phyloP scores from a whole-genome alignment of 495 filamentous ascomycete genomes.

The Penicillium canescens region DNA sequence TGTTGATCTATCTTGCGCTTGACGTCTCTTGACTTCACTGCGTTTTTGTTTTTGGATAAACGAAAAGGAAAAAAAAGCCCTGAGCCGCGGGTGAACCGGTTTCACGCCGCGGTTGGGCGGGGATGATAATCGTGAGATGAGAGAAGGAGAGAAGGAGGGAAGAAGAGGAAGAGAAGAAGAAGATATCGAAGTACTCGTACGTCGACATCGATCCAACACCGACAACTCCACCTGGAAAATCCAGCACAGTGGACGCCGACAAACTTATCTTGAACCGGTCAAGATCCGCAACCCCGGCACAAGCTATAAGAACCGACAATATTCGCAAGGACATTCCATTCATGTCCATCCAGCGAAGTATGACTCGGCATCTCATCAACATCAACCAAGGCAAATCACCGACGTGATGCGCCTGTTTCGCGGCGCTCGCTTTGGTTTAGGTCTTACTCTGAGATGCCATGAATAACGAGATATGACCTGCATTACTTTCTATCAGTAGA shows the following conservation, averaged over 20 bases:
- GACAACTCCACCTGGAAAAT: slow-evolving; percentile 18
- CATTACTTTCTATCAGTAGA: not conserved
- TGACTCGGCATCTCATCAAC: slow-evolving; percentile 7
- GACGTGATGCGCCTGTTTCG: slow-evolving; percentile 7
- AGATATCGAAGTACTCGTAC: not conserved
- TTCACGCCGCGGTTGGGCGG: slow-evolving; percentile 22
- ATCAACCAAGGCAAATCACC: slow-evolving; percentile 13
- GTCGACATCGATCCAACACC: slow-evolving; percentile 9
- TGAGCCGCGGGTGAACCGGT: slow-evolving; percentile 23
- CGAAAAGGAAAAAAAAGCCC: slow-evolving; percentile 27
- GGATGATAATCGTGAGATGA: slow-evolving; percentile 18
- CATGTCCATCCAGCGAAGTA: not conserved
- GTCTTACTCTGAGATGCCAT: slow-evolving; percentile 20
- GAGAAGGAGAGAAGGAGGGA: slow-evolving; percentile 6
- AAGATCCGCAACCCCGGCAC: not conserved
- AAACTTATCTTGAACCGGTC: slow-evolving; percentile 24
- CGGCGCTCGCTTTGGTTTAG: slow-evolving; percentile 9
- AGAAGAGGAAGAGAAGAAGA: slow-evolving; percentile 12
- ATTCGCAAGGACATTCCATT: not conserved
- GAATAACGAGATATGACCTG: slow-evolving; percentile 24
- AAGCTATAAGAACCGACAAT: slow-evolving; percentile 18
- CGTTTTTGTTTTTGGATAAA: slow-evolving; percentile 16
- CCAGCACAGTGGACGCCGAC: slow-evolving; percentile 16
- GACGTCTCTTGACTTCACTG: slow-evolving; percentile 15
- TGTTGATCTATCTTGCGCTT: slow-evolving; percentile 9